A percentile compares a stretch with the other conserved stretches of the same genome.
phyloP scores from a whole-genome alignment of 164 flowering plant species.

The Stephania cephalantha region DNA sequence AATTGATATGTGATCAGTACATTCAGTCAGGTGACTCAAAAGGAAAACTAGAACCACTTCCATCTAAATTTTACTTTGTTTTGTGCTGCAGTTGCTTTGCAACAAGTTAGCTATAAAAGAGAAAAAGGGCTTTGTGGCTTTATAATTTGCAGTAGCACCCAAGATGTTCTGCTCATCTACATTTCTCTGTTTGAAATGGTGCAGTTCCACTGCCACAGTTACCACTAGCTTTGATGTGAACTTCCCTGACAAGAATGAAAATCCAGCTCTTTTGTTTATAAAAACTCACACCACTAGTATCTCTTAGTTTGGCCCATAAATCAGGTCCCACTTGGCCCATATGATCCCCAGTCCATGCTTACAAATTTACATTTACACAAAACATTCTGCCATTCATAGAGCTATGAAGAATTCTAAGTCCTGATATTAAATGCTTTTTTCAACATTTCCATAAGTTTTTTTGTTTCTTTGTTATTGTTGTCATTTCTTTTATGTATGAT shows the following conservation, averaged over 20 bases:
- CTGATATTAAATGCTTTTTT: too few species aligned
- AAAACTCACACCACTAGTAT: background rate
- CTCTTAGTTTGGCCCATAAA: background rate
- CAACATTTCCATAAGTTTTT: too few species aligned
- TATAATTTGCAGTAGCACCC: background rate
- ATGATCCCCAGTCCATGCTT: too few species aligned
- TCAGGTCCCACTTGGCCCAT: background rate
- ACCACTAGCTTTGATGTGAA: background rate
- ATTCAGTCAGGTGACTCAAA: background rate
- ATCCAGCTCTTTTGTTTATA: background rate
- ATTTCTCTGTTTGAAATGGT: background rate
- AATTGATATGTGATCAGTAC: background rate
- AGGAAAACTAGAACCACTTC: background rate
- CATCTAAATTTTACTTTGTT: background rate
- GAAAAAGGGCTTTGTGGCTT: background rate
- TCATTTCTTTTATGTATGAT: background rate
- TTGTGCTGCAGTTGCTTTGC: background rate
- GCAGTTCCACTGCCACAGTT: background rate
- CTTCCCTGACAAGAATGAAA: background rate
- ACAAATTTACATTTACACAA: too few species aligned
- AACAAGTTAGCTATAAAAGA: background rate
- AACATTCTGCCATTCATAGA: too few species aligned
- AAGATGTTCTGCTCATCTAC: background rate
- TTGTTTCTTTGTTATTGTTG: background rate
- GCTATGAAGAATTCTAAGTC: too few species aligned